These are phyloP conservation scores for Cordyceps militaris DNA, from an alignment of 2,329 filamentous ascomycete genomes.

Conservation along the genomic window DNA sequence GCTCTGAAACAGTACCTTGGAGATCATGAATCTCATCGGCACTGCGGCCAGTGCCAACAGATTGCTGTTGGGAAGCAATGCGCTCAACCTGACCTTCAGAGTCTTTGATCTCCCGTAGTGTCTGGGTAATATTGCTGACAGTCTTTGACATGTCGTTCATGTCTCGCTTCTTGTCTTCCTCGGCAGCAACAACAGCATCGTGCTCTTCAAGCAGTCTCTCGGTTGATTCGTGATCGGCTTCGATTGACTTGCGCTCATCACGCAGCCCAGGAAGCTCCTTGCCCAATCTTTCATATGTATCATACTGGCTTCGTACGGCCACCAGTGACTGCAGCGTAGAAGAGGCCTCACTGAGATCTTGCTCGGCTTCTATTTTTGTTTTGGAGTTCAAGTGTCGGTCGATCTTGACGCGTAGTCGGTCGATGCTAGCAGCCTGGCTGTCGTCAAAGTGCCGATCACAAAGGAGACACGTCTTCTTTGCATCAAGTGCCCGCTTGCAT, in stretches of 20 bases:
- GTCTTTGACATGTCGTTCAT: constrained; percentile 71
- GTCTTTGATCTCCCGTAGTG: constrained; percentile 62
- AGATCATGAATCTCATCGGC: constrained; percentile 80
- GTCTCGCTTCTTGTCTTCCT: constrained; percentile 60
- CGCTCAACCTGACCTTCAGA: constrained; percentile 68
- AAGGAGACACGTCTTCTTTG: constrained; percentile 66
- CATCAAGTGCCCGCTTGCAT: constrained; percentile 58
- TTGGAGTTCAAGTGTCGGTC: constrained; percentile 55
- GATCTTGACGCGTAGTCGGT: constrained; percentile 60
- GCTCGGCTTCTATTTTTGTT: constrained; percentile 54
- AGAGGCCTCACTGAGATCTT: constrained; percentile 47
- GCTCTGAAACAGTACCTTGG: constrained; percentile 59
- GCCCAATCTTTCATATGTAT: constrained; percentile 64
- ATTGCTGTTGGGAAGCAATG: constrained; percentile 68
- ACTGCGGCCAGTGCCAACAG: constrained; percentile 57
- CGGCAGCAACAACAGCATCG: constrained; percentile 59
- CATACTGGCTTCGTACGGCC: constrained; percentile 59
- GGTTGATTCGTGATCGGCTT: constrained; percentile 54
- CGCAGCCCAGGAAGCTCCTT: constrained; percentile 64
- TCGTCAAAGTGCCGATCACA: constrained; percentile 66
- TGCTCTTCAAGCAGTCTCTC: constrained; percentile 58
- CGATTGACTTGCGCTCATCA: constrained; percentile 53
- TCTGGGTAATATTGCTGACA: constrained; percentile 67
- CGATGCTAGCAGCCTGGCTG: constrained; percentile 47
- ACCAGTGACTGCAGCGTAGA: constrained; percentile 51